phyloP scores from a whole-genome alignment of 2,329 filamentous ascomycete genomes.

The Pseudogymnoascus sp. region DNA sequence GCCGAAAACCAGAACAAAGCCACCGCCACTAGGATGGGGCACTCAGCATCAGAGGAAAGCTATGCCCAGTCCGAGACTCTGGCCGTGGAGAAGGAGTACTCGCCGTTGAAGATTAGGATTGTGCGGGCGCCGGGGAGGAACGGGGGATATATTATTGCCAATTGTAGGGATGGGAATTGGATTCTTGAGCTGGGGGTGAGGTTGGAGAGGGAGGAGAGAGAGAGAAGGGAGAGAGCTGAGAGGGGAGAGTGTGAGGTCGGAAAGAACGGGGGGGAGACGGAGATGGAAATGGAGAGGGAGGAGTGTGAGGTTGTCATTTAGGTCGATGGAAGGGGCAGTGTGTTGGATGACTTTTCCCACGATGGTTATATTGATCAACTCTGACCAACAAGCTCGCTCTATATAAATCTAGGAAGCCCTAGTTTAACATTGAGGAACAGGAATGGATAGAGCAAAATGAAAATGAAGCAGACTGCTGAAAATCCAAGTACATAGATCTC shows the following conservation, averaged over 20 bases:
- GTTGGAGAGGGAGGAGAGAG: not conserved
- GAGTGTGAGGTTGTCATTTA: not conserved
- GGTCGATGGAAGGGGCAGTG: not conserved
- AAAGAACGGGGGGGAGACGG: not conserved
- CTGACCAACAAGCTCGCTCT: not conserved
- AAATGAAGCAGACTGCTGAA: not conserved
- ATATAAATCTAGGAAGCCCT: not conserved
- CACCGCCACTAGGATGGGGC: not conserved
- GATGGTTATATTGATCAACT: not conserved
- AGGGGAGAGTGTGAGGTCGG: not conserved
- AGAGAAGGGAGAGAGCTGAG: not conserved
- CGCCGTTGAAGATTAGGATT: not conserved
- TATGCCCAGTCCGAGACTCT: not conserved
- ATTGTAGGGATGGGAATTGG: not conserved
- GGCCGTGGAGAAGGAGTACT: not conserved
- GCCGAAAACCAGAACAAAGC: not conserved
- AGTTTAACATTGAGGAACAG: not conserved
- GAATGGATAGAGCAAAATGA: not conserved
- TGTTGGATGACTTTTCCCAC: not conserved
- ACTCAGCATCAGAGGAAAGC: not conserved
- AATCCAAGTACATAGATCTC: not conserved
- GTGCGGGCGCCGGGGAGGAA: not conserved
- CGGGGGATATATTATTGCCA: not conserved
- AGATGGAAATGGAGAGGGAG: not conserved
- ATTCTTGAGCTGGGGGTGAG: conserved; percentile 1